Evolutionary conservation across 2,329 filamentous ascomycete genomes (phyloP), one percentile per base, ranked within the genome.

Genomic region (Calonectria naviculata): DNA sequence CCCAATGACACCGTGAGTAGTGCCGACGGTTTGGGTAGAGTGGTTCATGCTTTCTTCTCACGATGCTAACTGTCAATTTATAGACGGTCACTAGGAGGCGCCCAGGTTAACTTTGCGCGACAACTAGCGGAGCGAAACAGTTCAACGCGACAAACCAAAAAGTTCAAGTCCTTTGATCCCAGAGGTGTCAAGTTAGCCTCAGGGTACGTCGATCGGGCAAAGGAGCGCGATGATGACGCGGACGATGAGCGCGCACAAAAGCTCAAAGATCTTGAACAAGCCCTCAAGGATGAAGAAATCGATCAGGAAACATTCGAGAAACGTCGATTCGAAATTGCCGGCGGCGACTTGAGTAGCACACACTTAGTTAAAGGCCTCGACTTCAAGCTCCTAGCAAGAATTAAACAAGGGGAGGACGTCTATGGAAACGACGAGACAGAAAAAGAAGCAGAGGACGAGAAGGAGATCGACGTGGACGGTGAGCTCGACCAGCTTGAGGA

Each of bases 341-440:
- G 95, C 4, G 96, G 95, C 9, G 93, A 97, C 81, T 84, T 95
- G 26, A 86, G 86, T 17, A 94, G 91, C 76, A 97, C 95, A 17
- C 95, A 98, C 86, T 84, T 98, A 74, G 93, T 98, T 58, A 98
- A 98, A 80, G 97, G 97, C 0, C 84, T 99, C 61, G 97, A 99
- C 83, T 93, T 95, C 81, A 93, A 93, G 81, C 85, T 98, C 15
- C 85, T 95, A 31, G 90, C 93, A 81, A 88, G 92, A 75, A 88
- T 93, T 71, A 89, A 89, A 71, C 89, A 88, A 67, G 94, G 93
- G 46, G 93, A 95, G 81, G 85, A 95, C 81, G 88, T 94, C 1
- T 88, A 87, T 74, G 81, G 79, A n/a, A 82, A 84, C 9, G 79
- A 78, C 10, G 76, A 80, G 34, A 73, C 79, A 3, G 68, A 76